These are phyloP conservation scores for Russula olivacea DNA, from an alignment of 768 basidiomycete species.

Conservation along the genomic window DNA sequence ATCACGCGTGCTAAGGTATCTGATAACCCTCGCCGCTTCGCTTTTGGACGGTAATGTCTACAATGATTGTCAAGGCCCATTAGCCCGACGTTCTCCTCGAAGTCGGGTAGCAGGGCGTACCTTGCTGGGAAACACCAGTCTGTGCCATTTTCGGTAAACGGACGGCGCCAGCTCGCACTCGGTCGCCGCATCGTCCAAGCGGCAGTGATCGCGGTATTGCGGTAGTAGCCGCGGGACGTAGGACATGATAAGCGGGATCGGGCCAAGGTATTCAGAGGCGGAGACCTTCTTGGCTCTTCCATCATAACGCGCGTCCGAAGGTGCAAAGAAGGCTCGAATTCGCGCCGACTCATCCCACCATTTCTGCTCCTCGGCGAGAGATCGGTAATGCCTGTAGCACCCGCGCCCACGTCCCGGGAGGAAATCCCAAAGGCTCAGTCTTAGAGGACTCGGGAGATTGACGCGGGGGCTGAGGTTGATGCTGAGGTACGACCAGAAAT, in stretches of 20 bases:
- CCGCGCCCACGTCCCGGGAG: constrained; percentile 3
- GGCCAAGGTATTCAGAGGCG: background rate
- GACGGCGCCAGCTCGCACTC: constrained; percentile 33
- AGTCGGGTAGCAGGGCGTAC: constrained; percentile 27
- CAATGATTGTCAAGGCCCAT: background rate
- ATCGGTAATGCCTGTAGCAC: constrained; percentile 26
- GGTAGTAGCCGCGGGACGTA: constrained; percentile 39
- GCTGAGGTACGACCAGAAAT: constrained; percentile 3
- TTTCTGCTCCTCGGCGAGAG: constrained; percentile 27
- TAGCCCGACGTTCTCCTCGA: no score
- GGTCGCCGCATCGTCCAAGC: constrained; percentile 22
- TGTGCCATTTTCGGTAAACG: constrained; percentile 43
- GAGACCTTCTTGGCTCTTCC: background rate
- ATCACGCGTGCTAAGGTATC: constrained; percentile 36
- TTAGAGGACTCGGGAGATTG: constrained; percentile 1
- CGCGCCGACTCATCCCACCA: constrained; percentile 33
- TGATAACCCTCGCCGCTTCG: constrained; percentile 34
- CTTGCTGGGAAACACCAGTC: constrained; percentile 39
- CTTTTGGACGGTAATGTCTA: constrained; percentile 36
- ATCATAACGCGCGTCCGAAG: constrained; percentile 21
- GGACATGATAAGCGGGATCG: constrained; percentile 29
- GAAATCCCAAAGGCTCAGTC: constrained; percentile 10
- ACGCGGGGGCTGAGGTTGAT: background rate
- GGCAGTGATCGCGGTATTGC: constrained; percentile 31
- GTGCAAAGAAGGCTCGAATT: constrained; percentile 27